These are phyloP conservation scores for Clarireedia homoeocarpa DNA, from an alignment of 2,329 filamentous ascomycete species.

Conservation along the genomic window DNA sequence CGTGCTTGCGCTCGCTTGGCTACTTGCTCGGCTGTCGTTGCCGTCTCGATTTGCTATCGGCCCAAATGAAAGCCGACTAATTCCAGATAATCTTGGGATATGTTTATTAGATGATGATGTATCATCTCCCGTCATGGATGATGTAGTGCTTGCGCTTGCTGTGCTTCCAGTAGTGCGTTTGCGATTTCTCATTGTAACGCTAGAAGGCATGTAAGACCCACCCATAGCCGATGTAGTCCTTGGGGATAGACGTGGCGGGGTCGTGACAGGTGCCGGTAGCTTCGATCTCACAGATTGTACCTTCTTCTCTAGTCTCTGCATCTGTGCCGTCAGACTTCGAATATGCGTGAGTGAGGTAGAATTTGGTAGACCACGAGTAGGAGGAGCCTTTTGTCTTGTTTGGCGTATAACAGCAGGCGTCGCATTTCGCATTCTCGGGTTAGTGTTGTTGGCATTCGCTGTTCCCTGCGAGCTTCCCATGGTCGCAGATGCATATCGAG, in stretches of 20 bases:
- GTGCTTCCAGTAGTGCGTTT: slow-evolving; percentile 55
- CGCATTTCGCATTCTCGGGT: slow-evolving; percentile 22
- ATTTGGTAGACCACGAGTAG: slow-evolving; percentile 37
- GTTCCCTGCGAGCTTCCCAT: slow-evolving; percentile 22
- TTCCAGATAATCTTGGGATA: slow-evolving; percentile 50
- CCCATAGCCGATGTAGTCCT: slow-evolving; percentile 38
- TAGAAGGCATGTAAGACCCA: slow-evolving; percentile 41
- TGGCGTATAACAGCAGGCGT: slow-evolving; percentile 32
- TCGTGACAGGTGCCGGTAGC: slow-evolving; percentile 71
- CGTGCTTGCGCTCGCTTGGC: neutral
- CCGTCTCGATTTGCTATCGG: slow-evolving; percentile 46
- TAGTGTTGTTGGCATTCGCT: slow-evolving; percentile 13
- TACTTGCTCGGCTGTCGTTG: slow-evolving; percentile 12
- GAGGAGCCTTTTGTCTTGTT: slow-evolving; percentile 35
- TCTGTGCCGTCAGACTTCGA: slow-evolving; percentile 86
- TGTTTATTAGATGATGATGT: slow-evolving; percentile 38
- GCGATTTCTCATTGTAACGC: slow-evolving; percentile 58
- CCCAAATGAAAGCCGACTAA: slow-evolving; percentile 56
- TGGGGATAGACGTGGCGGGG: slow-evolving; percentile 75
- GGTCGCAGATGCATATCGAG: slow-evolving; percentile 18
- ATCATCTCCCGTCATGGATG: slow-evolving; percentile 23
- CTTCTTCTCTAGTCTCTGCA: slow-evolving; percentile 90
- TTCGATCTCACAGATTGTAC: slow-evolving; percentile 89
- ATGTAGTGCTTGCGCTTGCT: slow-evolving; percentile 16
- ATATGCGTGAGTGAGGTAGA: slow-evolving; percentile 83